A percentile compares a stretch with the other conserved stretches of the same genome.
These are phyloP conservation scores for Talaromyces liani DNA, from an alignment of 495 filamentous ascomycete species.

Conservation along the genomic window DNA sequence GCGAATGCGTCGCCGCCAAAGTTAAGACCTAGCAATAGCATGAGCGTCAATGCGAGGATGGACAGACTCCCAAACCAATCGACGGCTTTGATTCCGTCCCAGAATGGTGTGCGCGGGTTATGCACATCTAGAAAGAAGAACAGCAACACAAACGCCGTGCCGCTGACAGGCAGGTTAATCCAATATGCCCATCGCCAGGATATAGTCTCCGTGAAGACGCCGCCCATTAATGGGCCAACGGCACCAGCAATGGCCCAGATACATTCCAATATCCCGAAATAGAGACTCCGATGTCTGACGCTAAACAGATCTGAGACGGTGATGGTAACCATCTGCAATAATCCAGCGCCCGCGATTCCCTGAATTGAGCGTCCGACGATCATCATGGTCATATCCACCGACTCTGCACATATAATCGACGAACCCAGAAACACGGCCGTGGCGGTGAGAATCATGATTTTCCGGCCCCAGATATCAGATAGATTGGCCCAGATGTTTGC, in stretches of 20 bases:
- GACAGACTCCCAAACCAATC: conserved; percentile 68
- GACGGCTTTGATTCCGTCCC: conserved; percentile 63
- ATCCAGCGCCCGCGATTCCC: conserved; percentile 46
- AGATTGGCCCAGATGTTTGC: conserved; percentile 50
- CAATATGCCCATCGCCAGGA: conserved; percentile 66
- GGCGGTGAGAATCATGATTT: conserved; percentile 40
- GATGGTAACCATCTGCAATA: conserved; percentile 46
- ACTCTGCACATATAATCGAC: conserved; percentile 40
- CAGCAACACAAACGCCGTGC: conserved; percentile 47
- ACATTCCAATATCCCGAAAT: conserved; percentile 45
- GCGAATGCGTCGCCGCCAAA: conserved; percentile 66
- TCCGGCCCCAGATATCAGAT: conserved; percentile 56
- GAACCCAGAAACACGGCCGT: conserved; percentile 36
- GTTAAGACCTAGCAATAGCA: conserved; percentile 70
- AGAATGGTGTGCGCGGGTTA: conserved; percentile 47
- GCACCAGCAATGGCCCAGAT: conserved; percentile 52
- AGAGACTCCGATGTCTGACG: conserved; percentile 44
- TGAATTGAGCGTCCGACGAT: conserved; percentile 50
- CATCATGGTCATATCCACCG: conserved; percentile 44
- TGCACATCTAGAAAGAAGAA: conserved; percentile 53
- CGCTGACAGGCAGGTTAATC: conserved; percentile 62
- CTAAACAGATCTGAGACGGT: conserved; percentile 53
- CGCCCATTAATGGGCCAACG: conserved; percentile 62
- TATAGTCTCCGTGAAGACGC: conserved; percentile 53
- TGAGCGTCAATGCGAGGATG: conserved; percentile 64